Conservation (phyloP, 2,329 filamentous ascomycete species). For the Periconia sp. region DNA sequence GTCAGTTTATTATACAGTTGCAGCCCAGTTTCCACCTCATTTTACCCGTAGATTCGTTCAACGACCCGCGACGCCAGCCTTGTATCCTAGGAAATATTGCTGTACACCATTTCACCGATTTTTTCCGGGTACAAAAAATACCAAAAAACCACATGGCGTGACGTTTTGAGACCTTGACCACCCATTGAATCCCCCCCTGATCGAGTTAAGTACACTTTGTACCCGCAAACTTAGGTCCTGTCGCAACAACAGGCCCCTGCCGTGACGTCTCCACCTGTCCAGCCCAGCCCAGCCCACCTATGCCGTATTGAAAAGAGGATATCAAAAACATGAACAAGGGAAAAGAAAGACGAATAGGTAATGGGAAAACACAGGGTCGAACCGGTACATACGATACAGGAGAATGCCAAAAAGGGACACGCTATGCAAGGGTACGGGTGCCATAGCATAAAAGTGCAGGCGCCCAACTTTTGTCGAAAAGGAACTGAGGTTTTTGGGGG, state of each 20-base stretch:
- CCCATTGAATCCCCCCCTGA: too few relatives aligned
- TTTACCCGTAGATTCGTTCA: conserved; percentile 4
- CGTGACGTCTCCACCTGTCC: conserved; percentile 4
- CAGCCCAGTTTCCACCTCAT: neutral
- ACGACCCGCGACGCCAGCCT: conserved; percentile 1
- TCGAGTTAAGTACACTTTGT: too few relatives aligned
- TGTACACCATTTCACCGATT: too few relatives aligned
- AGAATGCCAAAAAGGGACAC: conserved; percentile 38
- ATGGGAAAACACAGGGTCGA: conserved; percentile 20
- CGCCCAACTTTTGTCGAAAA: conserved; percentile 40
- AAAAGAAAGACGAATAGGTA: conserved; percentile 20
- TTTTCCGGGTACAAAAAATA: too few relatives aligned
- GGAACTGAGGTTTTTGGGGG: conserved; percentile 31
- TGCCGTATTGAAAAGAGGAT: conserved; percentile 9
- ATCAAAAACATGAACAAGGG: conserved; percentile 19
- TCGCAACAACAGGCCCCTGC: neutral
- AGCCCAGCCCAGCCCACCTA: conserved; percentile 2
- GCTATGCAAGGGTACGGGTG: conserved; percentile 42
- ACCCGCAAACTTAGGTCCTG: neutral
- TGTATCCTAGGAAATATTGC: conserved; percentile 1
- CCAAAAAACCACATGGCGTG: too few relatives aligned
- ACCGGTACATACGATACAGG: conserved; percentile 32
- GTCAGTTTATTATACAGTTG: neutral
- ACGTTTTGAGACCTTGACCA: too few relatives aligned
- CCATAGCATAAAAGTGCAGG: conserved; percentile 27